Evolutionary conservation across 495 filamentous ascomycete species (phyloP).

Genomic region (Talaromyces wortmannii): DNA sequence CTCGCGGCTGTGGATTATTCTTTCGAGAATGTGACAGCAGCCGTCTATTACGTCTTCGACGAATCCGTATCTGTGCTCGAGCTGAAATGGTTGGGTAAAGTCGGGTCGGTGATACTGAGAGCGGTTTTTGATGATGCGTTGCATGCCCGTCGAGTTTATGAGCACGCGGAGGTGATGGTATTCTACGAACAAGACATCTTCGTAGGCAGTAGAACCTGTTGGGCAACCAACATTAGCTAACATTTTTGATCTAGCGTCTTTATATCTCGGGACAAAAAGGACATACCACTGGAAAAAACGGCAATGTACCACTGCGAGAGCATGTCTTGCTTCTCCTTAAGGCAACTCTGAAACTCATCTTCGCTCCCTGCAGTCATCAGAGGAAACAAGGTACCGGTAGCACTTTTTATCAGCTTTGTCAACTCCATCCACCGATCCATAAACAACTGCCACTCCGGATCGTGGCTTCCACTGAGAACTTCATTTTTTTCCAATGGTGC

Average conservation of each 20-base stretch:
- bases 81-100: conserved; percentile 1
- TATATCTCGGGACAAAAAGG: conserved; percentile 8
- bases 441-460: conserved; percentile 11
- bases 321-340: conserved; percentile 21
- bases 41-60: conserved; percentile 33
- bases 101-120: conserved; percentile 6
- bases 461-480: not conserved
- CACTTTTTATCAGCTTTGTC: conserved; percentile 20
- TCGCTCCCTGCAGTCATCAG: conserved; percentile 7
- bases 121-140: conserved; percentile 24
- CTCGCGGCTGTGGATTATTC: conserved; percentile 8
- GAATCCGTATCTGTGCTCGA: conserved; percentile 22
- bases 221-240: no score
- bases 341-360: conserved; percentile 13
- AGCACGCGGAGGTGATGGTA: conserved; percentile 31
- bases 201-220: not conserved
- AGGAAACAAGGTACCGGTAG: conserved; percentile 23
- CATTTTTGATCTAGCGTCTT: not conserved
- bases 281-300: not conserved
- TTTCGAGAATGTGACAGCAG: conserved; percentile 20
- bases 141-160: conserved; percentile 29
- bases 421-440: conserved; percentile 23
- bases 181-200: conserved; percentile 21
- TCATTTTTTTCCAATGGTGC: not conserved
- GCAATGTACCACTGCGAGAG: conserved; percentile 18